These are phyloP conservation scores for Sclerospora graminicola DNA, from an alignment of 352 stramenopile species.

Conservation along the genomic window DNA sequence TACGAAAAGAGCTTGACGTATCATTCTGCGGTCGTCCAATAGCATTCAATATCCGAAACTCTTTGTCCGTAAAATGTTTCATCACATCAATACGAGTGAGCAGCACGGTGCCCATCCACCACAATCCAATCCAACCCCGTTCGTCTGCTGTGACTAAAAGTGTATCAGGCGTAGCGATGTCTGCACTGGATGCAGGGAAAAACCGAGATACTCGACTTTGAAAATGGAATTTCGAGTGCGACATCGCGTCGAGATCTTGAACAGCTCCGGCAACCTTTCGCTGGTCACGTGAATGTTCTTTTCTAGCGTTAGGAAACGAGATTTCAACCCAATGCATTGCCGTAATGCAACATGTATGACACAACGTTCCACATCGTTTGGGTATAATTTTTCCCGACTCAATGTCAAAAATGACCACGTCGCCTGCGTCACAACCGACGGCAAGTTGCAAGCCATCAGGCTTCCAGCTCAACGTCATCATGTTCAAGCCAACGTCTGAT, in stretches of 20 bases:
- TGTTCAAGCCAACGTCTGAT: slow-evolving; percentile 43
- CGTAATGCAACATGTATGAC: slow-evolving; percentile 34
- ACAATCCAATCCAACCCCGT: slow-evolving; percentile 28
- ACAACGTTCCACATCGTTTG: slow-evolving; percentile 21
- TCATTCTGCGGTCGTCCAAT: slow-evolving; percentile 1
- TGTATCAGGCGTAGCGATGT: slow-evolving; percentile 5
- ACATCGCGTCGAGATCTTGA: background rate
- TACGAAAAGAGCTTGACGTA: slow-evolving; percentile 4
- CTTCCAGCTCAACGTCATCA: slow-evolving; percentile 48
- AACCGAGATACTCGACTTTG: slow-evolving; percentile 23
- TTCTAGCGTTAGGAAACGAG: background rate
- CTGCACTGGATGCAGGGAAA: slow-evolving; percentile 5
- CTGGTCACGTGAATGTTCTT: background rate
- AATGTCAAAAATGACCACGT: slow-evolving; percentile 63
- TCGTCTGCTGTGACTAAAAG: slow-evolving; percentile 45
- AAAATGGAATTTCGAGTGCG: slow-evolving; percentile 21
- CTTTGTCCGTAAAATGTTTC: slow-evolving; percentile 15
- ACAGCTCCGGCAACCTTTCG: slow-evolving; percentile 4
- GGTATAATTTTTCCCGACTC: slow-evolving; percentile 30
- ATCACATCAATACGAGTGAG: slow-evolving; percentile 34
- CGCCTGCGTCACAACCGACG: slow-evolving; percentile 55
- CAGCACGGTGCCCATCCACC: slow-evolving; percentile 51
- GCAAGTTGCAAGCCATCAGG: slow-evolving; percentile 53
- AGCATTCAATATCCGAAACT: slow-evolving; percentile 8
- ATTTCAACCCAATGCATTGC: slow-evolving; percentile 43